These are phyloP conservation scores for Citrus australasica DNA, from an alignment of 345 rosid species.

Conservation along the genomic window DNA sequence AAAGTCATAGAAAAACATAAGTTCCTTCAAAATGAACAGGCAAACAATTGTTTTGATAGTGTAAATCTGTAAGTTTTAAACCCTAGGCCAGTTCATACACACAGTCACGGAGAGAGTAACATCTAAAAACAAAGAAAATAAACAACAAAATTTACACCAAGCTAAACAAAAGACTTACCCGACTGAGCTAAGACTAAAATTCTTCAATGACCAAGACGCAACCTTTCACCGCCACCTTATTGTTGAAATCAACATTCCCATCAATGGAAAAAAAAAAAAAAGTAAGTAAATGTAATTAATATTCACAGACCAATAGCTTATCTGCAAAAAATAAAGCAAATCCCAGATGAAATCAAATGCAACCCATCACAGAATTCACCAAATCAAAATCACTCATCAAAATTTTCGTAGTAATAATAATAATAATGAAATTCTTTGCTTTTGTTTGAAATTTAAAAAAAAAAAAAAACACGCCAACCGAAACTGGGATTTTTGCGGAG, in stretches of 20 bases:
- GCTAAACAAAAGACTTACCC: conserved; percentile 16
- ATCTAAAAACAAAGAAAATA: neutral
- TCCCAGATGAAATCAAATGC: conserved; percentile 26
- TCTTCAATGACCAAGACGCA: conserved; percentile 11
- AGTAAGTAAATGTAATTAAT: neutral
- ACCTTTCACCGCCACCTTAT: conserved; percentile 11
- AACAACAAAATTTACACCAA: neutral
- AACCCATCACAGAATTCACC: conserved; percentile 1
- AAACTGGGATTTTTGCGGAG: neutral
- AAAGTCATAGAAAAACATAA: neutral
- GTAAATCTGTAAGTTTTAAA: neutral
- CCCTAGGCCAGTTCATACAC: neutral
- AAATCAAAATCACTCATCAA: neutral
- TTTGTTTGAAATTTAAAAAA: neutral
- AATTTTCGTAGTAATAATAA: neutral
- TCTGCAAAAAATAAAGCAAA: conserved; percentile 18
- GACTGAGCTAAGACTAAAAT: conserved; percentile 4
- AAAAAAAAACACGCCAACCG: neutral
- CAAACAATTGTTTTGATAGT: neutral
- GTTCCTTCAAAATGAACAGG: neutral
- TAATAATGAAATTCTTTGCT: neutral
- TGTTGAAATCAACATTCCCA: conserved; percentile 7
- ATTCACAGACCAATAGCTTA: conserved; percentile 3
- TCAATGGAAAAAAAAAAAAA: neutral
- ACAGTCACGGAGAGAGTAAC: neutral